Evolutionary conservation across 257 asterid genomes (phyloP), one percentile per base, ranked within the genome.

Genomic region (Handroanthus guayacan): DNA sequence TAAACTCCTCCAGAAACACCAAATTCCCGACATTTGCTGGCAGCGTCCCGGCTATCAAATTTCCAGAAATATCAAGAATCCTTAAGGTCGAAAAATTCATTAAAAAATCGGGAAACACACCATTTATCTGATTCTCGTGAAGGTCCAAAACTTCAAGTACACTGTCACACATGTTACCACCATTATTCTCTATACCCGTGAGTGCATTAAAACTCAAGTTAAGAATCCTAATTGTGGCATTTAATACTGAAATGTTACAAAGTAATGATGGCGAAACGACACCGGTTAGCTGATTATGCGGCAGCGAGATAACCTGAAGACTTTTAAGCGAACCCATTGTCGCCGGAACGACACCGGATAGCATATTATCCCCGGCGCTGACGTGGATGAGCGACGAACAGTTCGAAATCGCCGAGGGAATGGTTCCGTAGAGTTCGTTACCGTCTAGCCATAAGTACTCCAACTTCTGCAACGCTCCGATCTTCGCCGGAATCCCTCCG

Each of bases 401-500:
- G 87, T 90, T 92, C 5, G 92, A 83, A 5, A 92, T 74, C 44
- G 97, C 92, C 6, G 98, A 90, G 2, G 97, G 94, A 62, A 92
- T 83, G 2, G 98, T 92, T 3, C 98, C 95, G 55, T 75, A 76
- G 14, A 92, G 84, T 5, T 56, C 25, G 50, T 92, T 92, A 0
- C 80, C 81, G 77, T 92, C 98, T 13, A 92, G 85, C 92, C 90
- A 84, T 47, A 92, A 39, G 69, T 85, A 83, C 82, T 79, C 78
- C 71, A 92, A 72, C 78, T 73, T 77, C 82, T 81, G 88, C 62
- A 92, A 65, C 13, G 56, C 67, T 11, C 97, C 97, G 16, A 90
- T 69, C 9, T 70, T 38, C 68, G 87, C 86, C 72, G 97, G 97
- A 55, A 92, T 86, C 37, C 70, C 85, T 13, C 96, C 96, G 78